These are phyloP conservation scores for Petasospora rhodanensis DNA, from an alignment of 1,139 yeast species.

Conservation along the genomic window DNA sequence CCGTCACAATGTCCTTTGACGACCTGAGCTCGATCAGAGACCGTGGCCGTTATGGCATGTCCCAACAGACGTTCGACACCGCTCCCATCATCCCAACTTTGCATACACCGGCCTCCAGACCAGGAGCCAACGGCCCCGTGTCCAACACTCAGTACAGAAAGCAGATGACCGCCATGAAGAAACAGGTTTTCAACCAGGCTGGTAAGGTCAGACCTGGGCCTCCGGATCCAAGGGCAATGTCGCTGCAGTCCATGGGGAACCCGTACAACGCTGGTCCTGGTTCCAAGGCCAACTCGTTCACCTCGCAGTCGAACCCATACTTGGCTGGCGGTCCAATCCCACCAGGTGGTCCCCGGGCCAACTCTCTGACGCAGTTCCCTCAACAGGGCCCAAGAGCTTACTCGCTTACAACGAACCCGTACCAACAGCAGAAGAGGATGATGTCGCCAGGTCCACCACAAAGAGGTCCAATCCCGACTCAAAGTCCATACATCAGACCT, in stretches of 20 bases:
- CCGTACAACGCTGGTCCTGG: constrained; percentile 15
- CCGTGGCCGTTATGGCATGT: constrained; percentile 56
- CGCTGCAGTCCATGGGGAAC: constrained; percentile 36
- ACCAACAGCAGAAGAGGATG: constrained; percentile 11
- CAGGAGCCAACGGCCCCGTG: constrained; percentile 4
- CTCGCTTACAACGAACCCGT: constrained; percentile 19
- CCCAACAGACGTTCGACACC: constrained; percentile 43
- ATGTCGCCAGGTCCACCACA: constrained; percentile 3
- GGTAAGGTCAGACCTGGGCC: constrained; percentile 11
- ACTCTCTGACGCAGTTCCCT: constrained; percentile 14
- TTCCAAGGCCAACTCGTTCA: constrained; percentile 15
- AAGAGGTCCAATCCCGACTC: constrained; percentile 1
- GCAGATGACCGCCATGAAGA: constrained; percentile 64
- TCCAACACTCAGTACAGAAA: constrained; percentile 59
- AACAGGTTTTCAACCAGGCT: constrained; percentile 38
- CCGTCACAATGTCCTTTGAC: constrained; percentile 49
- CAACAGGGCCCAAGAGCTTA: constrained; percentile 16
- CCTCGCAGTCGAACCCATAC: constrained; percentile 1
- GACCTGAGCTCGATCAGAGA: constrained; percentile 62
- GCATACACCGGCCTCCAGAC: constrained; percentile 12
- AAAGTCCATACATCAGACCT: no score
- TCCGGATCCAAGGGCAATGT: constrained; percentile 50
- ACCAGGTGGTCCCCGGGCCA: constrained; percentile 8
- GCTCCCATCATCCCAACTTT: constrained; percentile 73
- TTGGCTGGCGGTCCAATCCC: not conserved